Evolutionary conservation across 2,329 filamentous ascomycete species (phyloP), one percentile per base, ranked within the genome.

Genomic region (Cladosporium sp.): DNA sequence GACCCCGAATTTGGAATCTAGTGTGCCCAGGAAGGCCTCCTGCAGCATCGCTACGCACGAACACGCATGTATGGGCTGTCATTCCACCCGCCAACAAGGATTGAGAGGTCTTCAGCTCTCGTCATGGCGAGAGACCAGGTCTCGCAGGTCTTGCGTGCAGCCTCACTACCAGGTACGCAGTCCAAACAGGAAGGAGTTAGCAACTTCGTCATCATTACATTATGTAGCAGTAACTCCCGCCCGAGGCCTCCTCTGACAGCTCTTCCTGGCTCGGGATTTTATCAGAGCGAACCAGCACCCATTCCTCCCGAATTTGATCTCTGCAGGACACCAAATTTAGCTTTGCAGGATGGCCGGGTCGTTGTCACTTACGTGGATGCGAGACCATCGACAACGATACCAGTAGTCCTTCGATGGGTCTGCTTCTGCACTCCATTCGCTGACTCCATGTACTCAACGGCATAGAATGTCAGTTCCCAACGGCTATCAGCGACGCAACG

Each of bases 281-380:
- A 12, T 62, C 59, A 36, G 59, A 26, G 44, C 30, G 59, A 32
- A 62, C 44, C n/a, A 62, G 18, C 32, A 52, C 47, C 47, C 59
- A 62, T 4, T 62, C 59, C 21, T 62, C 47, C 32, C n/a, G 18
- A 32, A 30, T 36, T 4, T 24, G 11, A 21, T 54, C 24, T 30
- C 57, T 52, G 44, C 59, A 51, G 15, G n/a, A 26, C 52, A 34
- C 28, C 28, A 12, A 11, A 36, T 30, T 51, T 51, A 61, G 41
- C 30, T 21, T 26, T 18, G 47, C n/a, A 52, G 24, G 18, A n/a
- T 21, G 24, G 10, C 2, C 1, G 4, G 52, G 52, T 6, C 12
- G 18, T 32, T 34, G 12, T 12, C 21, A 41, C 44, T 38, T 52
- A 54, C 59, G 44, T 6, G 14, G 44, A 21, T 4, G 18, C 18